Conservation (phyloP, 2,329 filamentous ascomycete genomes). For the Cytospora mali region DNA sequence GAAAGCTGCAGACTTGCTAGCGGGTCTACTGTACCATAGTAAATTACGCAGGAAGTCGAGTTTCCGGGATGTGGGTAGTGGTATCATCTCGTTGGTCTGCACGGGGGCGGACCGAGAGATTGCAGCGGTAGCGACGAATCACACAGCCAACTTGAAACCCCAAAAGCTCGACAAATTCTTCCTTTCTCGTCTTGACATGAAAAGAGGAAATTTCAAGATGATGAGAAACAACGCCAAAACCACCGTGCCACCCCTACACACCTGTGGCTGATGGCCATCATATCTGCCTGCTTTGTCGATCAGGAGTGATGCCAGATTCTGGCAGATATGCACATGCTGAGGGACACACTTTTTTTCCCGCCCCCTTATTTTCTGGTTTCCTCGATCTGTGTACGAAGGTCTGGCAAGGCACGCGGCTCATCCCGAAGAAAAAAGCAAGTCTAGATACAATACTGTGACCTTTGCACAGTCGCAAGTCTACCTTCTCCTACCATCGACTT, state of each 20-base stretch:
- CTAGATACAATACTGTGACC: neutral
- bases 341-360: neutral
- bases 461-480: neutral
- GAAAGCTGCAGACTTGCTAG: neutral
- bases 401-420: constrained; percentile 13
- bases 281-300: neutral
- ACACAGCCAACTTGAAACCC: neutral
- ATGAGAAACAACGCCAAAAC: neutral
- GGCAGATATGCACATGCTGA: neutral
- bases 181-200: constrained; percentile 3
- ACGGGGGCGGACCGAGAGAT: neutral
- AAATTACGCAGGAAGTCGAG: constrained; percentile 8
- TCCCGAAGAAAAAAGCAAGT: constrained; percentile 19
- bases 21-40: neutral
- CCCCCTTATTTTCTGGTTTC: neutral
- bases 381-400: constrained; percentile 11
- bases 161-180: constrained; percentile 11
- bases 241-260: neutral
- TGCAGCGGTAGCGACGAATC: constrained; percentile 1
- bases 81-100: constrained; percentile 10
- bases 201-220: neutral
- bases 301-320: neutral
- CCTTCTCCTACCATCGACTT: too few species aligned
- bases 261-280: neutral
- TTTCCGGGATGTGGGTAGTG: constrained; percentile 19